Evolutionary conservation across 176 grass and related monocot genomes (phyloP).

Genomic region (Cenchrus americanus): DNA sequence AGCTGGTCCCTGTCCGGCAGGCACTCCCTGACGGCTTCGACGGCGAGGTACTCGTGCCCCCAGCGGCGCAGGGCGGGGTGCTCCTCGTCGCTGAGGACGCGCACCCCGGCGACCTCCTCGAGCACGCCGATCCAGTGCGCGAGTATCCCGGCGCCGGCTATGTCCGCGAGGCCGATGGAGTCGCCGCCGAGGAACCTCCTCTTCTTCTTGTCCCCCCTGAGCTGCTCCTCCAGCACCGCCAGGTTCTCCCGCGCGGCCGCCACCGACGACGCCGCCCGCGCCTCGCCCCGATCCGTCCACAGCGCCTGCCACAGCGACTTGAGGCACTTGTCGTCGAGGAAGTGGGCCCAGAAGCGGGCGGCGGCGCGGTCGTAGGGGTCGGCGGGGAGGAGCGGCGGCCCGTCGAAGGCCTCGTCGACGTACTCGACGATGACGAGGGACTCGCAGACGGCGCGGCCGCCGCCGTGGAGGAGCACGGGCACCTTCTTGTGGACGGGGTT

Average conservation of each 20-base stretch:
- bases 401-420: slow-evolving; percentile 46
- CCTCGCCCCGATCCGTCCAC: slow-evolving; percentile 46
- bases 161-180: slow-evolving; percentile 41
- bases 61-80: slow-evolving; percentile 39
- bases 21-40: slow-evolving; percentile 31
- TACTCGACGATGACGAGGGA: slow-evolving; percentile 56
- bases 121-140: slow-evolving; percentile 42
- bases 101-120: slow-evolving; percentile 54
- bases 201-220: background rate
- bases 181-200: slow-evolving; percentile 68
- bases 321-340: slow-evolving; percentile 43
- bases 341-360: slow-evolving; percentile 47
- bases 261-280: slow-evolving; percentile 26
- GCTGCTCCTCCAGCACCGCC: slow-evolving; percentile 33
- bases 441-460: slow-evolving; percentile 33
- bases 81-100: slow-evolving; percentile 36
- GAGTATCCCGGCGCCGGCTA: slow-evolving; percentile 27
- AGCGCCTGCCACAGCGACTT: slow-evolving; percentile 32
- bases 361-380: slow-evolving; percentile 36
- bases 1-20: slow-evolving; percentile 37
- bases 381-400: background rate
- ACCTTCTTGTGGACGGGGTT: slow-evolving; percentile 57
- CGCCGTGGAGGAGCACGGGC: slow-evolving; percentile 53
- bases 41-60: slow-evolving; percentile 24
- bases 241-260: slow-evolving; percentile 45